phyloP scores from a whole-genome alignment of 129 eudicot genomes.

The Flaveria robusta region DNA sequence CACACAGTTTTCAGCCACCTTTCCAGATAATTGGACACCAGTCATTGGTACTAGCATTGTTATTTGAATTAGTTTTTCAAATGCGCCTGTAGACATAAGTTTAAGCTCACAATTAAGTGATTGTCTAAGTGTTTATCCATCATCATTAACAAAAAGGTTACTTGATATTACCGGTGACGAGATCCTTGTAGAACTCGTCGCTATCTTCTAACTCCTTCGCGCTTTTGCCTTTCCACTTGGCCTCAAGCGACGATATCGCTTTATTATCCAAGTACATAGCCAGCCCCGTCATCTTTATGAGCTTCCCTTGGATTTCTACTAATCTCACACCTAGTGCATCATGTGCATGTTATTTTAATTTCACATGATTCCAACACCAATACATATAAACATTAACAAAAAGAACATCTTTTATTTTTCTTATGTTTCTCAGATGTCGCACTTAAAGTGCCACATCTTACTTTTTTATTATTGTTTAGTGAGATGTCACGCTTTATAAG shows the following conservation, averaged over 20 bases:
- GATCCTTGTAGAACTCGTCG: constrained; percentile 63
- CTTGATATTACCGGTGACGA: constrained; percentile 51
- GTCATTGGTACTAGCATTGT: constrained; percentile 76
- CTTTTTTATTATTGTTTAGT: no score
- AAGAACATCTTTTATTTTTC: no score
- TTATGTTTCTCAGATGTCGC: no score
- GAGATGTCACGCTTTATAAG: no score
- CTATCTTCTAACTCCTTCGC: constrained; percentile 58
- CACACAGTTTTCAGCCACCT: constrained; percentile 50
- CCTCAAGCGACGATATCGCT: constrained; percentile 66
- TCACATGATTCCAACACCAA: neutral
- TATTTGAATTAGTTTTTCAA: constrained; percentile 42
- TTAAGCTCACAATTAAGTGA: no score
- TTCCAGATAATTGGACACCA: constrained; percentile 37
- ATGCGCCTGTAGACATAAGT: constrained; percentile 50
- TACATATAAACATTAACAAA: no score
- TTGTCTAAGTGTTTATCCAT: no score
- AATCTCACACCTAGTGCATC: constrained; percentile 72
- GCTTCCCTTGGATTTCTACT: constrained; percentile 61
- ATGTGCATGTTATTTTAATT: neutral
- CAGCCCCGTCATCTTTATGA: constrained; percentile 70
- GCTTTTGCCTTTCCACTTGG: constrained; percentile 83
- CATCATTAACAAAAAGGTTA: no score
- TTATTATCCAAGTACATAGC: constrained; percentile 71
- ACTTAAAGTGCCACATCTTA: no score